Conservation (phyloP, 1,139 yeast species). For the Eremothecium gossypii region DNA sequence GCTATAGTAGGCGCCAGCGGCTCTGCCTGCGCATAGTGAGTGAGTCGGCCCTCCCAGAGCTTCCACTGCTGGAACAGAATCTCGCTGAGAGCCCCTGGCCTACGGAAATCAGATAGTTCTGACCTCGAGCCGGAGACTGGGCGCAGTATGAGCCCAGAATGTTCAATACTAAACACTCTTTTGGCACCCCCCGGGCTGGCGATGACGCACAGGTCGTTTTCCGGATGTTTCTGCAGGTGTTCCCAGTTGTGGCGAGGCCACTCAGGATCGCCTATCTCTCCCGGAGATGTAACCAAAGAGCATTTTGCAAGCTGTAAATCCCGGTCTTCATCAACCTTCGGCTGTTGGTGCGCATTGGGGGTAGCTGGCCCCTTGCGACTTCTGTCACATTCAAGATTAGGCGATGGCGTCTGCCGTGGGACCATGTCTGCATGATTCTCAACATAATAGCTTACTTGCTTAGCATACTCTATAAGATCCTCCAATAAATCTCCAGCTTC, state of each 20-base stretch:
- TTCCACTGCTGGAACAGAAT: background rate
- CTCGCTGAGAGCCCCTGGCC: background rate
- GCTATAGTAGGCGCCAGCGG: background rate
- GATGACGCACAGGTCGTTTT: background rate
- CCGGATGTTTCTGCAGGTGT: background rate
- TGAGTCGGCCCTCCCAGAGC: background rate
- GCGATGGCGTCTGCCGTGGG: too few species aligned
- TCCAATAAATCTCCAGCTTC: too few species aligned
- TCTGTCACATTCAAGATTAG: too few species aligned
- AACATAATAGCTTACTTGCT: too few species aligned
- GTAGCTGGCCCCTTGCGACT: too few species aligned
- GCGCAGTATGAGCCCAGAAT: background rate
- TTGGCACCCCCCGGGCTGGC: background rate
- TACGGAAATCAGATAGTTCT: background rate
- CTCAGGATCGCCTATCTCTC: too few species aligned
- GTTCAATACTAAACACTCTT: background rate
- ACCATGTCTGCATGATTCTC: too few species aligned
- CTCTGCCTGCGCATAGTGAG: background rate
- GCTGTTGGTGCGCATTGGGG: too few species aligned
- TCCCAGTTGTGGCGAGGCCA: background rate
- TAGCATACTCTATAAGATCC: too few species aligned
- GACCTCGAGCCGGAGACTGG: background rate
- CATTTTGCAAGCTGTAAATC: too few species aligned
- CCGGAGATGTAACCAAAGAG: too few species aligned
- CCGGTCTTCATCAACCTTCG: too few species aligned